Base-by-base conservation (phyloP, 2,329 filamentous ascomycete species). In the Cyanodermella asteris region DNA sequence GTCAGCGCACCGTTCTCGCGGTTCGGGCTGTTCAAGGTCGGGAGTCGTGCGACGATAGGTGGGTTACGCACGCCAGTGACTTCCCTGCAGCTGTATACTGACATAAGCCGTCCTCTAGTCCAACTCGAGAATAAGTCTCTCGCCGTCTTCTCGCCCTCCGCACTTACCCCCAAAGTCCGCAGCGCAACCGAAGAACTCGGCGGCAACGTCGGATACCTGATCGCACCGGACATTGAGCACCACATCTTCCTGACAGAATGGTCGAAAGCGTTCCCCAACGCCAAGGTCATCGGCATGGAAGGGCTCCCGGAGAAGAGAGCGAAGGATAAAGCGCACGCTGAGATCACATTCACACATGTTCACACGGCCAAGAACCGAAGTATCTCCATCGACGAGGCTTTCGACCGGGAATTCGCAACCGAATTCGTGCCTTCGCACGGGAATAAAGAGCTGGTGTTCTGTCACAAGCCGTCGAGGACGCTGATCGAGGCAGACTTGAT, bases 221-320 rank as follows among this genome's bases (percentile, higher is more conserved):
- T 84, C 14, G 84, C 87, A 1, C 67, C 74, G 1, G 87, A 97
- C 46, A 61, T 77, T 26, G 81, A 97, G 54, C 87, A 97, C 50
- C 87, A 97, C 60, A 78, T 97, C 45, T 90, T 87, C 55, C 46
- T 97, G 27, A 72, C 75, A 0, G 60, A 77, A 24, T 97, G 87
- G 84, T 68, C 75, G 39, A 54, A 63, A 24, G 75, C 67, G 14
- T 94, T 67, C 45, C 82, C 84, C 0, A 47, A 61, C 20, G 82
- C 84, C 16, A 70, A 72, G 38, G 60, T 97, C 23, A 64, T 94
- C 38, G 84, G 71, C 1, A 75, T 78, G 1, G 72, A 84, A 38
- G 78, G 77, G 0, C 64, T 97, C 2, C 69, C 67, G 13, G 78
- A 82, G 49, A 90, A 91, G 53, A 72, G 84, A 20, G 62, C 63